These are phyloP conservation scores for Wallacemonas sp. DNA, from an alignment of 208 protist species.

Conservation along the genomic window DNA sequence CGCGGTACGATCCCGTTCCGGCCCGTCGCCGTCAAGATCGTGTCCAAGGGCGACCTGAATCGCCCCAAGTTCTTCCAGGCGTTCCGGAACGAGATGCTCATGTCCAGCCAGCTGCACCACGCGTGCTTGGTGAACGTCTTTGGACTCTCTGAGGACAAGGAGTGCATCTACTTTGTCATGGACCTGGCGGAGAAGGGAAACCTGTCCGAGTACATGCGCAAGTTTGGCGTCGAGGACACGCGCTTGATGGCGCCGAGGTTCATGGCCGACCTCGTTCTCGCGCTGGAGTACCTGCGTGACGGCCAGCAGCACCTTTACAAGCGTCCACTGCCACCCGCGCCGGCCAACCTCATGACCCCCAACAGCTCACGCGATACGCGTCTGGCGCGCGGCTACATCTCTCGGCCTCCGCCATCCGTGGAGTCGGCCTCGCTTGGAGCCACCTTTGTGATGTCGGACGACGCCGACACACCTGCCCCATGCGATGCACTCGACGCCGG, in stretches of 20 bases:
- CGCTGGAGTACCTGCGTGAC: constrained; percentile 71
- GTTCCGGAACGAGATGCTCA: constrained; percentile 67
- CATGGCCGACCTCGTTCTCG: constrained; percentile 77
- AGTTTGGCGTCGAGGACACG: constrained; percentile 52
- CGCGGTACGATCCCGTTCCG: constrained; percentile 33
- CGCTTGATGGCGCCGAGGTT: constrained; percentile 68
- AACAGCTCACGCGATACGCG: constrained; percentile 1
- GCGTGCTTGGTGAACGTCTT: constrained; percentile 66
- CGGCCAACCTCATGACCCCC: not conserved
- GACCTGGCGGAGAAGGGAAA: constrained; percentile 78
- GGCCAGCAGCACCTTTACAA: constrained; percentile 65
- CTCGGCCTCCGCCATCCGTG: not conserved
- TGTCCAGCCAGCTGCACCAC: constrained; percentile 65
- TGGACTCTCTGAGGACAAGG: constrained; percentile 58
- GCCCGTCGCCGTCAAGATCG: constrained; percentile 72
- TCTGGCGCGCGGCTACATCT: constrained; percentile 1
- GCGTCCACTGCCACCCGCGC: not conserved
- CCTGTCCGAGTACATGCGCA: constrained; percentile 54
- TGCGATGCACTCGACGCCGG: not conserved
- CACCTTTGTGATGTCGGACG: not conserved
- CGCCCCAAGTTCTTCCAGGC: constrained; percentile 41
- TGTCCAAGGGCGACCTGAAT: constrained; percentile 58
- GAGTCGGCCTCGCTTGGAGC: not conserved
- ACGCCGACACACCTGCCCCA: not conserved
- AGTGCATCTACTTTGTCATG: constrained; percentile 74